Evolutionary conservation across 2,329 filamentous ascomycete genomes (phyloP), one percentile per base, ranked within the genome.

Genomic region (Trichoderma koningii): DNA sequence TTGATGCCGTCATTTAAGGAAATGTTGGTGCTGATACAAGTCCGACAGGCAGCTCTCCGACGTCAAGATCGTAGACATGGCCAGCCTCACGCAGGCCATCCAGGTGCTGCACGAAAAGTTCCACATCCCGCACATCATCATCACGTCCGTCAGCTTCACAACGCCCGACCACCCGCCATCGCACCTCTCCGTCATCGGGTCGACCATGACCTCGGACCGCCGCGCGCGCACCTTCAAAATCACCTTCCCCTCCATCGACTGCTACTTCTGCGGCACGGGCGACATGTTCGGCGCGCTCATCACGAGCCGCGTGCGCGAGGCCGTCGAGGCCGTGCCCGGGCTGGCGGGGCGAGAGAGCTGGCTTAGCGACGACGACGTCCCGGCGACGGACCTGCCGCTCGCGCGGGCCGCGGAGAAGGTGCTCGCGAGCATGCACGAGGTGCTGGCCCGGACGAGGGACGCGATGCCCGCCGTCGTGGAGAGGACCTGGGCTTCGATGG

Each of bases 231-330:
- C 94, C 60, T 99, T 98, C 82, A 88, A 89, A 72, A 89, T 98
- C 72, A 87, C 90, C 64, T 92, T 97, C 64, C 93, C 94, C 0
- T 86, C 89, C 30, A 88, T 97, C 66, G 91, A 97, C 74, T 91
- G 93, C 78, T 97, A 95, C 82, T 99, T 98, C 78, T 93, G 90
- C 71, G 95, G 95, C 47, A 98, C 96, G 0, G 95, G 95, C 53
- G 95, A 99, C 80, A 97, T 99, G 94, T 98, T 99, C 74, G 94
- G 93, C 34, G 94, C 94, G 7, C 83, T 99, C 52, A 93, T 92
- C 74, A 87, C 97, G 1, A 91, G 91, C 47, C 88, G 94, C 34
- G 87, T 99, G 73, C 89, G 94, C 65, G 92, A 98, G 80, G 93
- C 92, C 28, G 89, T 92, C 1, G 77, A 80, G 60, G 78, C 73